Conservation (phyloP, 371 early-diverging fungal species). For the Circinella minor region DNA sequence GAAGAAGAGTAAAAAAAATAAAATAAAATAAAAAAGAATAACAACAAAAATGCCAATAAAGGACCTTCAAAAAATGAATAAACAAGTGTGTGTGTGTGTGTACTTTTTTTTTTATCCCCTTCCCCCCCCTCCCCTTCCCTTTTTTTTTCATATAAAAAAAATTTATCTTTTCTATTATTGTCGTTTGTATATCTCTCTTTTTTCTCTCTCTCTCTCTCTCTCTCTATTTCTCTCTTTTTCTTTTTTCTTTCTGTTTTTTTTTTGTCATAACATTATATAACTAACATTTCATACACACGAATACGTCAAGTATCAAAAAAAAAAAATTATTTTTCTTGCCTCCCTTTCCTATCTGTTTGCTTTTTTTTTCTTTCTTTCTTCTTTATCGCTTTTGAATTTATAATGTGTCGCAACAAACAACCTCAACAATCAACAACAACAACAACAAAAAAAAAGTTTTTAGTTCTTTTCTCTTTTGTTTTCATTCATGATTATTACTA, state of each 20-base stretch:
- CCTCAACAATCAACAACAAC: too few relatives aligned
- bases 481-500: not conserved
- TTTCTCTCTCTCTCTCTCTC: not conserved
- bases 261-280: not conserved
- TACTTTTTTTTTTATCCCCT: slow-evolving; percentile 10
- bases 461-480: not conserved
- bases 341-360: too few relatives aligned
- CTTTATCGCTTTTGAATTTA: too few relatives aligned
- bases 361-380: too few relatives aligned
- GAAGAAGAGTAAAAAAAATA: slow-evolving; percentile 36
- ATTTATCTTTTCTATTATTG: not conserved
- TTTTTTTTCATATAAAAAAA: not conserved
- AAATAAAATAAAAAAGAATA: not conserved
- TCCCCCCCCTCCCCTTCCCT: not conserved
- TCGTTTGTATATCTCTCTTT: slow-evolving; percentile 9
- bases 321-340: too few relatives aligned
- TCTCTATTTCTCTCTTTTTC: not conserved
- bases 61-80: too few relatives aligned
- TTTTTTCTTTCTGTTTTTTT: not conserved
- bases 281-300: too few relatives aligned
- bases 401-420: too few relatives aligned
- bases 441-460: slow-evolving; percentile 9
- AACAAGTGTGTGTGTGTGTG: not conserved
- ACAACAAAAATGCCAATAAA: too few relatives aligned
- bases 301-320: too few relatives aligned